A percentile compares a stretch with the other conserved stretches of the same genome.
Conservation (phyloP, 2,329 filamentous ascomycete genomes). For the Ilyonectria sp. region DNA sequence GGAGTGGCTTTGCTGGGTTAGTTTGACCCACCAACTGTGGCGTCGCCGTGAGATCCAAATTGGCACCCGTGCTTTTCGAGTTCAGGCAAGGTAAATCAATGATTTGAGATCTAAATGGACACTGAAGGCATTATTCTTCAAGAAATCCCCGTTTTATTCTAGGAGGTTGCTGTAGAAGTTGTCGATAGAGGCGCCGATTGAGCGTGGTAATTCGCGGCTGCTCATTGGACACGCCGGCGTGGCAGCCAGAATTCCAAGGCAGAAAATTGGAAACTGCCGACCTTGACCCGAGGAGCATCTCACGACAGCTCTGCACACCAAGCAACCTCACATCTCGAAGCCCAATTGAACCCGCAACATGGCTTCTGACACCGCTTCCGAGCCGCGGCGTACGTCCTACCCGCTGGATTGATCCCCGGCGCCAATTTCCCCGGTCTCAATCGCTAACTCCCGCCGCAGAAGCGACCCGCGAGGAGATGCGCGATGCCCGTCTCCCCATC, state of each 20-base stretch:
- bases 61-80: neutral
- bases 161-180: slow-evolving; percentile 2
- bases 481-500: slow-evolving; percentile 87
- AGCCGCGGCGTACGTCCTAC: slow-evolving; percentile 56
- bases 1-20: slow-evolving; percentile 15
- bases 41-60: slow-evolving; percentile 21
- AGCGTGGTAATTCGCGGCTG: slow-evolving; percentile 46
- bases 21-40: slow-evolving; percentile 33
- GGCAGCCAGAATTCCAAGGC: slow-evolving; percentile 48
- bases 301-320: slow-evolving; percentile 46
- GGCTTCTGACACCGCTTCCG: slow-evolving; percentile 55
- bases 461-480: slow-evolving; percentile 93
- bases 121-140: no score
- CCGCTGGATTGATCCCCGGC: slow-evolving; percentile 13
- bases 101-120: neutral
- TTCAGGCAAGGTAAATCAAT: neutral
- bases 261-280: slow-evolving; percentile 43
- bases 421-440: slow-evolving; percentile 34
- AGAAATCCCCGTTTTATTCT: neutral
- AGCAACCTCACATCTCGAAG: slow-evolving; percentile 48
- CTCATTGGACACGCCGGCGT: slow-evolving; percentile 41
- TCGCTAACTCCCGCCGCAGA: slow-evolving; percentile 60
- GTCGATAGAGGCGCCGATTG: slow-evolving; percentile 3
- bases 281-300: slow-evolving; percentile 50
- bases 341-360: slow-evolving; percentile 56